Evolutionary conservation across 2,329 filamentous ascomycete species (phyloP), one percentile per base, ranked within the genome.

Genomic region (Paecilomyces sp.): DNA sequence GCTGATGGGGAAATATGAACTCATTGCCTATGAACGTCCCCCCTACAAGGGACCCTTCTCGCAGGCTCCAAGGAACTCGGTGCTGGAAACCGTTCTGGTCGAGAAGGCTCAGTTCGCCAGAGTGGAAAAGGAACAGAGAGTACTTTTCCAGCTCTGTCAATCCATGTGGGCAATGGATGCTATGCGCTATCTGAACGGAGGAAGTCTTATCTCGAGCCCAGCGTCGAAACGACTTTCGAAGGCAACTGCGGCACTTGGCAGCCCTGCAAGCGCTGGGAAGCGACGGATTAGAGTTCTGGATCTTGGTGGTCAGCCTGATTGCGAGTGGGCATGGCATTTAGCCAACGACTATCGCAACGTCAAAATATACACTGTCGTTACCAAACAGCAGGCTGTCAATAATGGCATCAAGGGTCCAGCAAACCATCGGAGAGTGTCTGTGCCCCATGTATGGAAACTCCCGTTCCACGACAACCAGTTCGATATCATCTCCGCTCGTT

Each of bases 291-390:
- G 89, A 34, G 88, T 97, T 60, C 83, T 97, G 28, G 93, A 97
- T 71, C 86, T 97, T 34, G 92, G 90, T 55, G 92, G 92, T 53
- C 88, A 93, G 70, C 83, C 88, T 0, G 86, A 89, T 13, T 93
- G 91, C 71, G 92, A 96, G 74, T 99, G 94, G 94, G 93, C 90
- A 24, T 99, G 94, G 94, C 88, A 94, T 71, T 89, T 91, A 60
- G 92, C 94, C 0, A 82, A 90, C 55, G 88, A 93, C 72, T 94
- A 92, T 74, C 91, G 90, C 18, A 88, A 91, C 71, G 84, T 90
- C 59, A 92, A 91, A 72, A 85, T 97, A 58, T 95, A 92, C 78
- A 97, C 93, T 0, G 91, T 93, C 58, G 89, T 89, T 41, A 91
- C 88, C 64, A 89, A 89, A 74, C 83, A 85, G 41, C 88, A 91